Evolutionary conservation across 768 basidiomycete species (phyloP).

Genomic region (Boletus vermiculosoides): DNA sequence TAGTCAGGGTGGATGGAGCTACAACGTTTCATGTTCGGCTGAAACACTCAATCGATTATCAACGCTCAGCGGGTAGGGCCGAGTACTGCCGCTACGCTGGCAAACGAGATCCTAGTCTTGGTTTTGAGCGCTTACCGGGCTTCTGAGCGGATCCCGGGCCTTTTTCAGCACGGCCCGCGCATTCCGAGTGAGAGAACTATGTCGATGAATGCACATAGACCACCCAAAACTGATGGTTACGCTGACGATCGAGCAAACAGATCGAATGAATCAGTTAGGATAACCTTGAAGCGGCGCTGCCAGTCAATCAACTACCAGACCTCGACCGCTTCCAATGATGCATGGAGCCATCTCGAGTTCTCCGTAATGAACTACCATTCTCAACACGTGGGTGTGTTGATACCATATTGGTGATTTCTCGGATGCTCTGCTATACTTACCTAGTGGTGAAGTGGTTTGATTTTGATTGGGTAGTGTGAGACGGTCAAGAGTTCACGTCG

Average conservation of each 20-base stretch:
- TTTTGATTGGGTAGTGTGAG: background rate
- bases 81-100: background rate
- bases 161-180: conserved; percentile 8
- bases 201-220: background rate
- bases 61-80: background rate
- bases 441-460: background rate
- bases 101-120: background rate
- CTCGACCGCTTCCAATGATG: background rate
- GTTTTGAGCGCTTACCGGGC: background rate
- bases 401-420: background rate
- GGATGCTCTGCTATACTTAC: background rate
- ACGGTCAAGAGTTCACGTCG: background rate
- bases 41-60: background rate
- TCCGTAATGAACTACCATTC: background rate
- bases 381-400: background rate
- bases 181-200: conserved; percentile 5
- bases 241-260: background rate
- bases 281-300: background rate
- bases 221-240: background rate
- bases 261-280: background rate
- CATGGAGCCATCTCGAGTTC: background rate
- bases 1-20: background rate
- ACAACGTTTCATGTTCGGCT: background rate
- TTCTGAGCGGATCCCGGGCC: background rate
- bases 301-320: background rate